Conservation (phyloP, 2,329 filamentous ascomycete genomes). For the Neonectria ditissima region DNA sequence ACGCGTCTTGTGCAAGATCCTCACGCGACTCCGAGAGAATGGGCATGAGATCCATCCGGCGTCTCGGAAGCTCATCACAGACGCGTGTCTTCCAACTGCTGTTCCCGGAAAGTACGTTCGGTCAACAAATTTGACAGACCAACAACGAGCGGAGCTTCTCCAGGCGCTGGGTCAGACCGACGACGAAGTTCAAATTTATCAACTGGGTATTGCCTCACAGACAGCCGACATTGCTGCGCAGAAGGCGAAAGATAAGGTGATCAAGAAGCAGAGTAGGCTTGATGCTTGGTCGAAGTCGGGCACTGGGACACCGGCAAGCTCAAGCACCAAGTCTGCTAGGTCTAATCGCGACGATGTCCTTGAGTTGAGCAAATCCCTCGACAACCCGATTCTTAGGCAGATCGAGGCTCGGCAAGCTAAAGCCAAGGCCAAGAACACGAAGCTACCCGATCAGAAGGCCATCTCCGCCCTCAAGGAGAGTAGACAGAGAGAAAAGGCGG, state of each 20-base stretch:
- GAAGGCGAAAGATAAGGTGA: slow-evolving; percentile 48
- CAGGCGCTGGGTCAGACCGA: slow-evolving; percentile 71
- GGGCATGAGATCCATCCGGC: slow-evolving; percentile 75
- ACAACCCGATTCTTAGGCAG: slow-evolving; percentile 61
- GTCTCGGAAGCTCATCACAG: slow-evolving; percentile 71
- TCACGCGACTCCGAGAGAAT: slow-evolving; percentile 83
- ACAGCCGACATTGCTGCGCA: slow-evolving; percentile 33
- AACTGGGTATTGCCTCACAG: slow-evolving; percentile 50
- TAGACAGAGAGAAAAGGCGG: slow-evolving; percentile 80
- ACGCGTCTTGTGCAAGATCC: slow-evolving; percentile 84
- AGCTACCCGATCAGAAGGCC: slow-evolving; percentile 51
- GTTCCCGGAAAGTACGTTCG: slow-evolving; percentile 66
- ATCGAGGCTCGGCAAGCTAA: slow-evolving; percentile 56
- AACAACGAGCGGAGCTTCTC: slow-evolving; percentile 86
- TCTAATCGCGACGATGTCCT: slow-evolving; percentile 61
- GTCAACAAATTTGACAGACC: slow-evolving; percentile 82
- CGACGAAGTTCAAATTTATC: slow-evolving; percentile 64
- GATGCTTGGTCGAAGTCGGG: slow-evolving; percentile 71
- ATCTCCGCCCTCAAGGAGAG: slow-evolving; percentile 72
- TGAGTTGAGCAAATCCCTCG: slow-evolving; percentile 60
- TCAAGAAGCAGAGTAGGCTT: slow-evolving; percentile 70
- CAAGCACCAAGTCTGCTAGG: slow-evolving; percentile 45
- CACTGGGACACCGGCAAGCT: slow-evolving; percentile 40
- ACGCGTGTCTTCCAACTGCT: slow-evolving; percentile 71
- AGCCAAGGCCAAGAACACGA: slow-evolving; percentile 46